These are phyloP conservation scores for Rhododendron simsii DNA, from an alignment of 148 eudicot species.

Conservation along the genomic window DNA sequence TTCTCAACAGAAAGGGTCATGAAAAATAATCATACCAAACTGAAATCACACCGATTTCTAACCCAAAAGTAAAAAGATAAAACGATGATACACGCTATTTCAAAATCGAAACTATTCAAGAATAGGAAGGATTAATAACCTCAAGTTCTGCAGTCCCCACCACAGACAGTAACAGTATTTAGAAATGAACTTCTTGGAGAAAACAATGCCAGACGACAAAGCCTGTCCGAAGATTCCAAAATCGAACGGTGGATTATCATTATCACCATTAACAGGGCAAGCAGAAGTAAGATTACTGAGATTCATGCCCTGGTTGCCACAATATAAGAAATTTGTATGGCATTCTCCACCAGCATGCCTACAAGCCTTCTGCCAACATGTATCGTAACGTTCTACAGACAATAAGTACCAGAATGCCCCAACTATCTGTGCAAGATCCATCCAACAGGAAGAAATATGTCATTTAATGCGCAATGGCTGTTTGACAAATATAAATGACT, in stretches of 20 bases:
- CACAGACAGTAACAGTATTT: constrained; percentile 95
- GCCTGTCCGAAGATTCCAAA: constrained; percentile 89
- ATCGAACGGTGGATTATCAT: constrained; percentile 59
- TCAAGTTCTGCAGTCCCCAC: constrained; percentile 98
- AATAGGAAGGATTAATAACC: constrained; percentile 36
- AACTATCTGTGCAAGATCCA: constrained; percentile 60
- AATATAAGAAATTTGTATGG: constrained; percentile 53
- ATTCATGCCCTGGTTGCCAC: constrained; percentile 53
- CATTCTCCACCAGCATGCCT: constrained; percentile 20
- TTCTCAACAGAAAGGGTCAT: background rate
- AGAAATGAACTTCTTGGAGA: constrained; percentile 43
- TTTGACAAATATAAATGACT: background rate
- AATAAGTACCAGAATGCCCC: constrained; percentile 94
- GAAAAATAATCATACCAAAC: background rate
- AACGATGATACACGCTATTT: background rate
- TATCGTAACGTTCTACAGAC: constrained; percentile 77
- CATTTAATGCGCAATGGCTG: background rate
- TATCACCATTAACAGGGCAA: constrained; percentile 48
- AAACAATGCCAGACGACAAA: constrained; percentile 63
- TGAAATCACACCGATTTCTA: background rate
- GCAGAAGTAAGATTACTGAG: constrained; percentile 23
- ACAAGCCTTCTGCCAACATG: constrained; percentile 91
- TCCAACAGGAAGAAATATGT: background rate
- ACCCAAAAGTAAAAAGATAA: background rate
- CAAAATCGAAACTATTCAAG: background rate